phyloP scores from a whole-genome alignment of 2,329 filamentous ascomycete genomes.

The Botrytis elliptica region DNA sequence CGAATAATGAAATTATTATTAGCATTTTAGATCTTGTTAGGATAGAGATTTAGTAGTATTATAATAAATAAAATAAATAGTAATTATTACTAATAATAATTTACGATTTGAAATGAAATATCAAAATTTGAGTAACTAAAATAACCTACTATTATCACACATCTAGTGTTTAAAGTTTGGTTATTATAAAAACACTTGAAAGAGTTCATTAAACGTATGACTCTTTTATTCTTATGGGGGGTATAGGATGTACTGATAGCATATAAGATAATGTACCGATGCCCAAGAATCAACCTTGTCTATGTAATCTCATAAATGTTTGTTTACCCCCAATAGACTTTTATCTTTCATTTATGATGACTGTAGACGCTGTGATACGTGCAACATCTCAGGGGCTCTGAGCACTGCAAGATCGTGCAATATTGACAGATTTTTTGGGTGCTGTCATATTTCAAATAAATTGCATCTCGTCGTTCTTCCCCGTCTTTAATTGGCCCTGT shows the following conservation, averaged over 20 bases:
- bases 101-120: background rate
- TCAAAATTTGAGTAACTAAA: background rate
- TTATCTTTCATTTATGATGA: background rate
- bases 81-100: background rate
- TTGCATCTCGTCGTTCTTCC: background rate
- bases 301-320: background rate
- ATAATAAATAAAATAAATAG: background rate
- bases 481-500: too few relatives aligned
- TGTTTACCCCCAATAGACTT: background rate
- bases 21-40: background rate
- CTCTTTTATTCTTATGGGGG: background rate
- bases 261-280: too few relatives aligned
- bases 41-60: background rate
- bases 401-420: background rate
- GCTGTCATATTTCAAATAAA: background rate
- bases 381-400: background rate
- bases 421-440: background rate
- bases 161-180: background rate
- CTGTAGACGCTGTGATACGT: background rate
- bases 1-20: background rate
- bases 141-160: rapidly evolving
- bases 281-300: background rate
- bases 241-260: too few relatives aligned
- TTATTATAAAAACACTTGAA: rapidly evolving
- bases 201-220: background rate